These are phyloP conservation scores for Blastomyces parvus DNA, from an alignment of 2,329 filamentous ascomycete species.

Conservation along the genomic window DNA sequence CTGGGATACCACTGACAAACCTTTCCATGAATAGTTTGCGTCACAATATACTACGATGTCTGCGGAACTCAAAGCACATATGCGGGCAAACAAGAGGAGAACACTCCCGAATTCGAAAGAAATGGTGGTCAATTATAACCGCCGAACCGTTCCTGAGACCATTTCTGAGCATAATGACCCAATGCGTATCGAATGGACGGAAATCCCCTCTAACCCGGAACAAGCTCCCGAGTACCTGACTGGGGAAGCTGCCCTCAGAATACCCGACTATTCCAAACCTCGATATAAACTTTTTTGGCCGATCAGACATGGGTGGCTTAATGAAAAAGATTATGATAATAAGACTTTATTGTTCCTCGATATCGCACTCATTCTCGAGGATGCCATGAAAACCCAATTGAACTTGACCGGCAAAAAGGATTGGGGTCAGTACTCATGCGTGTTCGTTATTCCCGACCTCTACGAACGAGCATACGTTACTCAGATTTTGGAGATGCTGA, in stretches of 20 bases:
- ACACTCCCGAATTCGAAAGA: slow-evolving; percentile 97
- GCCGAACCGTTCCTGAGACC: slow-evolving; percentile 68
- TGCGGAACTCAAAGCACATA: slow-evolving; percentile 75
- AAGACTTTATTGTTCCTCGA: slow-evolving; percentile 76
- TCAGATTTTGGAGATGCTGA: slow-evolving; percentile 70
- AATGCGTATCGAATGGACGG: slow-evolving; percentile 90
- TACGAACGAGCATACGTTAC: slow-evolving; percentile 93
- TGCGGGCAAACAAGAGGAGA: slow-evolving; percentile 88
- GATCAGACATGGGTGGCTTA: slow-evolving; percentile 73
- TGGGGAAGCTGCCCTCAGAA: slow-evolving; percentile 69
- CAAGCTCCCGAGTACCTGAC: slow-evolving; percentile 69
- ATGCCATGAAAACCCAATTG: slow-evolving; percentile 76
- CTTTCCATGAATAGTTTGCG: slow-evolving; percentile 39
- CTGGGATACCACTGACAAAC: slow-evolving; percentile 4
- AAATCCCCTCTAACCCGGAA: slow-evolving; percentile 51
- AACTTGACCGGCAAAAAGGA: slow-evolving; percentile 67
- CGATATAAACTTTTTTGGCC: slow-evolving; percentile 93
- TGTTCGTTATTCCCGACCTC: slow-evolving; percentile 93
- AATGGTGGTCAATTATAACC: slow-evolving; percentile 88
- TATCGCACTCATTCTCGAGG: slow-evolving; percentile 76
- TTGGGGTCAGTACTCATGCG: slow-evolving; percentile 85
- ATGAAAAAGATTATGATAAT: slow-evolving; percentile 77
- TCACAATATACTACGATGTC: slow-evolving; percentile 69
- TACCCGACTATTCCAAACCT: slow-evolving; percentile 80
- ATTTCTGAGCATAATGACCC: slow-evolving; percentile 95